Percentiles rank a stretch among this genome's conserved stretches.
Conservation (phyloP, 352 stramenopile species). For the Phytophthora meadii region DNA sequence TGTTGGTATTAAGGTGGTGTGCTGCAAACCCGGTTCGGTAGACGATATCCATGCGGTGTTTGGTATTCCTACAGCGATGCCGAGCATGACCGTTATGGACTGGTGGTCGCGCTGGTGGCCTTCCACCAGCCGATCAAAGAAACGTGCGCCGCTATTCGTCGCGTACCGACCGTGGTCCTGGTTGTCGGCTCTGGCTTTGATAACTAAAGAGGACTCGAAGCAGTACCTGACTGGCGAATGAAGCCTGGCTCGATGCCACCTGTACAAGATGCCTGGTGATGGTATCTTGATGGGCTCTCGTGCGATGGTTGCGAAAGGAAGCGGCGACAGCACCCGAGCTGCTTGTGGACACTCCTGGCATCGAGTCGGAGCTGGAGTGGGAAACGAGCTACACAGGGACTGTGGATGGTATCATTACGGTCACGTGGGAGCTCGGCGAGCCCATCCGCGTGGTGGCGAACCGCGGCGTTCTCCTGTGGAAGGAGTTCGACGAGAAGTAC, state of each 20-base stretch:
- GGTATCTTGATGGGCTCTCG: conserved; percentile 85
- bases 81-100: conserved; percentile 88
- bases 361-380: conserved; percentile 77
- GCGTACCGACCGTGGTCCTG: conserved; percentile 82
- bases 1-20: conserved; percentile 81
- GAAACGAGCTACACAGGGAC: conserved; percentile 78
- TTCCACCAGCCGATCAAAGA: conserved; percentile 81
- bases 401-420: conserved; percentile 80
- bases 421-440: conserved; percentile 86
- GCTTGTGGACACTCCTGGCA: conserved; percentile 79
- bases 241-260: conserved; percentile 61
- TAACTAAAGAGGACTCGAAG: conserved; percentile 82
- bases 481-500: conserved; percentile 89
- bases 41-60: conserved; percentile 80
- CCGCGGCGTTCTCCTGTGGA: conserved; percentile 78
- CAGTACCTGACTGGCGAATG: conserved; percentile 87
- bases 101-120: conserved; percentile 78
- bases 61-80: conserved; percentile 69
- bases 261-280: conserved; percentile 80
- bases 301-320: conserved; percentile 89
- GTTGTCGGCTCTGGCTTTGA: conserved; percentile 89
- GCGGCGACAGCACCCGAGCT: conserved; percentile 80
- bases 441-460: conserved; percentile 89
- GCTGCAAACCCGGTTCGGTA: conserved; percentile 86
- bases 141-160: conserved; percentile 81